These are phyloP conservation scores for Erythrophleum fordii DNA, from an alignment of 306 rosid species.

Conservation along the genomic window DNA sequence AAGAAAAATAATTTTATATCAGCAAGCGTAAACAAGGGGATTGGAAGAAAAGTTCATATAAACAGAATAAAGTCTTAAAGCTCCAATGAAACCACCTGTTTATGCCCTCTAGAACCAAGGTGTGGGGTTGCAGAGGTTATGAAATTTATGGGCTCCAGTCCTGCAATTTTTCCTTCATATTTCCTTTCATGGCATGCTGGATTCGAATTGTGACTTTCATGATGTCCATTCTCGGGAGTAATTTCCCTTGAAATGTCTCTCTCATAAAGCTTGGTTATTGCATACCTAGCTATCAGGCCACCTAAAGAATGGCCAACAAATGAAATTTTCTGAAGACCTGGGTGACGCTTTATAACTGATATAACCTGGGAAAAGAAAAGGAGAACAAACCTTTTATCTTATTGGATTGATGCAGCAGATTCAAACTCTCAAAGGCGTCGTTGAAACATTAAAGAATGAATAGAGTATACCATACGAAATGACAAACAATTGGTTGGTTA, in stretches of 20 bases:
- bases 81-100: constrained; percentile 57
- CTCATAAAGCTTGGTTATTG: constrained; percentile 60
- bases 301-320: constrained; percentile 68
- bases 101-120: constrained; percentile 91
- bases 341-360: constrained; percentile 51
- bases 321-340: constrained; percentile 57
- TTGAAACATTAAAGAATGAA: neutral
- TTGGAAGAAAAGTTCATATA: neutral
- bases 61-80: neutral
- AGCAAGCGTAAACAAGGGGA: neutral
- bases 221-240: constrained; percentile 52
- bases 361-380: constrained; percentile 43
- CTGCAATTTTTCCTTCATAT: constrained; percentile 73
- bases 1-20: neutral
- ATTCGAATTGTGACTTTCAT: constrained; percentile 42
- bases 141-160: constrained; percentile 81
- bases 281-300: constrained; percentile 69
- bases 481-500: neutral
- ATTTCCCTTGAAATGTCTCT: constrained; percentile 39
- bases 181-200: constrained; percentile 40
- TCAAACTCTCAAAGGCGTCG: neutral
- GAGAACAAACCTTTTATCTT: constrained; percentile 9
- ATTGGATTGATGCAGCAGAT: constrained; percentile 18
- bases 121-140: constrained; percentile 88
- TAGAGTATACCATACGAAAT: neutral